A percentile compares a stretch with the other conserved stretches of the same genome.
These are phyloP conservation scores for Saccharomyces hybrid DNA, from an alignment of 1,139 yeast genomes.

Conservation along the genomic window DNA sequence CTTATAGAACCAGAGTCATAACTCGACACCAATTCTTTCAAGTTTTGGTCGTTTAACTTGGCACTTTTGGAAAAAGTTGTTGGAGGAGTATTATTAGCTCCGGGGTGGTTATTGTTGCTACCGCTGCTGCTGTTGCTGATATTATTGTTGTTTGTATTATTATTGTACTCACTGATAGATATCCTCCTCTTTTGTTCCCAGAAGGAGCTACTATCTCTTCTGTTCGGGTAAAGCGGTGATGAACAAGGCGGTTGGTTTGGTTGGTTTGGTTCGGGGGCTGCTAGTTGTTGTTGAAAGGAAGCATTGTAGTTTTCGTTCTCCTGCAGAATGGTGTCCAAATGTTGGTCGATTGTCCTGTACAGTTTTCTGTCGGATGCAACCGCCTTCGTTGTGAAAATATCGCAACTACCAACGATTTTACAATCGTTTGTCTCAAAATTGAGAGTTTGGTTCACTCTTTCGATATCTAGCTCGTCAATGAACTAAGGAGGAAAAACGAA, in stretches of 20 bases:
- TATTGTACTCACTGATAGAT: constrained; percentile 27
- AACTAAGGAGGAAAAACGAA: constrained; percentile 40
- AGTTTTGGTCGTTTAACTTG: constrained; percentile 31
- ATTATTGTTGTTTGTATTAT: constrained; percentile 6
- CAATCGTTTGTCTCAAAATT: constrained; percentile 85
- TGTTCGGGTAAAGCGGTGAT: constrained; percentile 11
- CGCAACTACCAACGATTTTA: constrained; percentile 88
- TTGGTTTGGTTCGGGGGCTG: neutral
- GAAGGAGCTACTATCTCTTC: constrained; percentile 24
- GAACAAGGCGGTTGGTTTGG: constrained; percentile 9
- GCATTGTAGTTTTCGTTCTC: constrained; percentile 36
- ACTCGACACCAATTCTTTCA: constrained; percentile 28
- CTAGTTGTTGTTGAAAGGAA: constrained; percentile 23
- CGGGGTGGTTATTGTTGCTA: constrained; percentile 1
- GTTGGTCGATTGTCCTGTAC: constrained; percentile 80
- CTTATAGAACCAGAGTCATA: constrained; percentile 25
- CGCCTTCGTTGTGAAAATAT: constrained; percentile 88
- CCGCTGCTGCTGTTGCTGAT: constrained; percentile 2
- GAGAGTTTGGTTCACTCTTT: constrained; percentile 77
- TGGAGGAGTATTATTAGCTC: neutral
- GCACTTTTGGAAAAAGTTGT: constrained; percentile 17
- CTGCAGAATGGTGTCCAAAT: constrained; percentile 58
- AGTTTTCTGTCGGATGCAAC: constrained; percentile 84
- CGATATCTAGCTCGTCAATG: constrained; percentile 86
- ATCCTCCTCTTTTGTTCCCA: constrained; percentile 34